Conservation (phyloP, 176 grass and related monocot genomes). For the Bolboschoenus planiculmis region DNA sequence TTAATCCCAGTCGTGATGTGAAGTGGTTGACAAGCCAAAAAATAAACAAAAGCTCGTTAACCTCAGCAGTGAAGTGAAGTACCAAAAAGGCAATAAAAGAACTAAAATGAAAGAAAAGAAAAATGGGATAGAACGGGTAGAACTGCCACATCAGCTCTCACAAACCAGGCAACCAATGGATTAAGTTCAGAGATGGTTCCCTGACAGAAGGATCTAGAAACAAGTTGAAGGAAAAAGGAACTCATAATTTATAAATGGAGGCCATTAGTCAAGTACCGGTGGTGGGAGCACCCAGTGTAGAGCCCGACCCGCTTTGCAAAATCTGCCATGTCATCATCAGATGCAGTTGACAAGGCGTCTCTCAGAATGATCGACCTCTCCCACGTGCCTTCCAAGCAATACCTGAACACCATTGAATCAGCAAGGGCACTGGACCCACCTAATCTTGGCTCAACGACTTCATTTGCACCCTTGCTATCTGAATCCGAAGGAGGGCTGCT, state of each 20-base stretch:
- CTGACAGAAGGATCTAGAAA: neutral
- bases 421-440: slow-evolving; percentile 40
- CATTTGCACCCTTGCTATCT: slow-evolving; percentile 58
- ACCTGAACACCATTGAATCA: slow-evolving; percentile 68
- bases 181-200: neutral
- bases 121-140: neutral
- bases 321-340: slow-evolving; percentile 54
- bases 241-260: neutral
- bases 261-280: slow-evolving; percentile 43
- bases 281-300: slow-evolving; percentile 89
- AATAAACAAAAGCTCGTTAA: neutral
- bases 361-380: slow-evolving; percentile 67
- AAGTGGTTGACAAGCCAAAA: neutral
- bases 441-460: slow-evolving; percentile 36
- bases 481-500: slow-evolving; percentile 46
- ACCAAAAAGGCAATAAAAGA: neutral
- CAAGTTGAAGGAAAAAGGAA: slow-evolving; percentile 18
- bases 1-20: neutral
- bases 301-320: slow-evolving; percentile 62
- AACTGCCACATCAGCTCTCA: neutral
- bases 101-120: neutral
- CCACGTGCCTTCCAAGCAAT: slow-evolving; percentile 63
- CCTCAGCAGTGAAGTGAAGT: neutral
- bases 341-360: slow-evolving; percentile 36
- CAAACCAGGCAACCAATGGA: neutral